These are phyloP conservation scores for Cicer judaicum DNA, from an alignment of 306 rosid genomes.

Conservation along the genomic window DNA sequence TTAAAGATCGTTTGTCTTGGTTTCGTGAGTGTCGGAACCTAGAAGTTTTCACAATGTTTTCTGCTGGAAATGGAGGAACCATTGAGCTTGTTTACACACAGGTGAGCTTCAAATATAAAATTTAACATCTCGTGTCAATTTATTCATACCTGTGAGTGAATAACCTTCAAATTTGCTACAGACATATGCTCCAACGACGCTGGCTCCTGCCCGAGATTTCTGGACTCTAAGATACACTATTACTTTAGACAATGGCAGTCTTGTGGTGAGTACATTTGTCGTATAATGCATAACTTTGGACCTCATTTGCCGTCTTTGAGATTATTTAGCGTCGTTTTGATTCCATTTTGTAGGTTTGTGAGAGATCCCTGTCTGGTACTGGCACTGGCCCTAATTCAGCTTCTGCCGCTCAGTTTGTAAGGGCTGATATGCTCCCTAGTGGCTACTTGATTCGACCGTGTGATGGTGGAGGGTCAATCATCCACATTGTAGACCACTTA, in stretches of 20 bases:
- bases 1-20: constrained; percentile 98
- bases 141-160: neutral
- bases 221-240: constrained; percentile 98
- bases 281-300: neutral
- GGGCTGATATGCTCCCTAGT: constrained; percentile 91
- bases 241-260: constrained; percentile 85
- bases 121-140: neutral
- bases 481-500: constrained; percentile 94
- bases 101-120: constrained; percentile 49
- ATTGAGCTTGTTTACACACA: constrained; percentile 93
- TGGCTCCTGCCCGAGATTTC: constrained; percentile 98
- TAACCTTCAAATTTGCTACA: constrained; percentile 43
- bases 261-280: constrained; percentile 67
- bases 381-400: constrained; percentile 85
- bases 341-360: constrained; percentile 71
- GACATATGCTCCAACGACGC: constrained; percentile 92
- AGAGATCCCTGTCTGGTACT: constrained; percentile 95
- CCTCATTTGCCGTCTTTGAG: neutral
- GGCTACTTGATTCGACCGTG: constrained; percentile 96
- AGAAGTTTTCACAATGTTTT: constrained; percentile 90
- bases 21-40: constrained; percentile 98
- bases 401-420: constrained; percentile 80
- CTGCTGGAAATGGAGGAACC: constrained; percentile 94
- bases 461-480: constrained; percentile 98
- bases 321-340: constrained; percentile 7